Conservation (phyloP, 208 protist genomes). For the Polymyxa betae region DNA sequence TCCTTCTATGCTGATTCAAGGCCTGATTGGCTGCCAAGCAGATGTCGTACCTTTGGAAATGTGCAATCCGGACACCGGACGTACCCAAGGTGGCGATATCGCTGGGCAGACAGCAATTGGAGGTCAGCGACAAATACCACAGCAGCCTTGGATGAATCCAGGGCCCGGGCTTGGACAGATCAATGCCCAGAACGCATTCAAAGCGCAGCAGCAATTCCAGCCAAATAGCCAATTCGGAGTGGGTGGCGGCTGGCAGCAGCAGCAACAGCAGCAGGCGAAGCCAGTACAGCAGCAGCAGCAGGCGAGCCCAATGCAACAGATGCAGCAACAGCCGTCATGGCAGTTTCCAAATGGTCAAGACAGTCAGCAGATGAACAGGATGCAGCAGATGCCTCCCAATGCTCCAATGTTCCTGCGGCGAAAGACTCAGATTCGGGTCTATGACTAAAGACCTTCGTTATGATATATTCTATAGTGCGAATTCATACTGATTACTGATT, state of each 20-base stretch:
- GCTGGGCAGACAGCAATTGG: background rate
- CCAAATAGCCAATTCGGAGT: too few relatives aligned
- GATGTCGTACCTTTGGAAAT: background rate
- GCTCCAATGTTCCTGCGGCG: background rate
- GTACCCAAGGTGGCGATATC: background rate
- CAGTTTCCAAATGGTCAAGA: background rate
- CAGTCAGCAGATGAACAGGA: background rate
- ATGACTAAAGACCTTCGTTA: background rate
- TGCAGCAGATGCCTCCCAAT: background rate
- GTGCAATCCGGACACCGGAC: conserved; percentile 22
- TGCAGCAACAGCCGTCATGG: background rate
- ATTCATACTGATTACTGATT: too few relatives aligned
- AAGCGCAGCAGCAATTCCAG: background rate
- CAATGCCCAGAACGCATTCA: background rate
- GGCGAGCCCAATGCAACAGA: too few relatives aligned
- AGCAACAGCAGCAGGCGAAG: background rate
- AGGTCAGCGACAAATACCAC: too few relatives aligned
- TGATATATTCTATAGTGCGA: too few relatives aligned
- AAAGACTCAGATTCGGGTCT: background rate
- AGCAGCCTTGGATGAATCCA: too few relatives aligned
- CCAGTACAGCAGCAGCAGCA: background rate
- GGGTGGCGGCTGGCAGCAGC: too few relatives aligned
- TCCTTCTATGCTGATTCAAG: background rate
- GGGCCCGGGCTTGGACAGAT: background rate
- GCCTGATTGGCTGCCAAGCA: background rate